Conservation (phyloP, 1,284 basidiomycete species). For the Mycena citricolor region DNA sequence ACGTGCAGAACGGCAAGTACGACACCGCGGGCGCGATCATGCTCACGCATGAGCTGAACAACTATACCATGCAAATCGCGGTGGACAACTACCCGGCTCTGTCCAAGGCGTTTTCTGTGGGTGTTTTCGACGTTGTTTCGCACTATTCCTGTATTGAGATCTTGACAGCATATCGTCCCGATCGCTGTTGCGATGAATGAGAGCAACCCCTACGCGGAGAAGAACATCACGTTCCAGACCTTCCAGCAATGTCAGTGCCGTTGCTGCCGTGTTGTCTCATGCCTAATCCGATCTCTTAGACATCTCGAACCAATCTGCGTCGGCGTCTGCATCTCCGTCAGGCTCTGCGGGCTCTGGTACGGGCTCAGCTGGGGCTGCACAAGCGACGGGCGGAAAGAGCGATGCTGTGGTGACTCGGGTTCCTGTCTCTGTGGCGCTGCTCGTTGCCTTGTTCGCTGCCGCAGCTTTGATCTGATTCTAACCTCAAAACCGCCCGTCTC, state of each 20-base stretch:
- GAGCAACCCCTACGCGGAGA: constrained; percentile 34
- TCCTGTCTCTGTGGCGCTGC: too few species aligned
- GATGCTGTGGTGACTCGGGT: too few species aligned
- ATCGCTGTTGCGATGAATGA: constrained; percentile 34
- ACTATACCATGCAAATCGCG: constrained; percentile 39
- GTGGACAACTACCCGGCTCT: constrained; percentile 35
- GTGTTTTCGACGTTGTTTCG: background rate
- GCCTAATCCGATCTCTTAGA: too few species aligned
- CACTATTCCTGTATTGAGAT: background rate
- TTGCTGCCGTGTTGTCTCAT: background rate
- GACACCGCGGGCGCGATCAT: constrained; percentile 32
- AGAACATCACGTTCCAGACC: constrained; percentile 29
- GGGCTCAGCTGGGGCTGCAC: too few species aligned
- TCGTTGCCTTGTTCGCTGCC: too few species aligned
- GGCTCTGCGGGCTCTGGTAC: too few species aligned
- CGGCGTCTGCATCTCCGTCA: too few species aligned
- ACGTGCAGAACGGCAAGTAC: constrained; percentile 30
- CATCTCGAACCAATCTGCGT: too few species aligned
- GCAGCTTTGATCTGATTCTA: too few species aligned
- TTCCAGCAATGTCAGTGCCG: constrained; percentile 36
- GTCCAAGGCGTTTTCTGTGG: constrained; percentile 29
- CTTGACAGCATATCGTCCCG: constrained; percentile 32
- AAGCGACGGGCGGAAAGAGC: too few species aligned
- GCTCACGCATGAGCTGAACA: constrained; percentile 38
- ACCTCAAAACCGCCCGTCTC: too few species aligned